These are phyloP conservation scores for Pseudogymnoascus sp. DNA, from an alignment of 2,329 filamentous ascomycete species.

Conservation along the genomic window DNA sequence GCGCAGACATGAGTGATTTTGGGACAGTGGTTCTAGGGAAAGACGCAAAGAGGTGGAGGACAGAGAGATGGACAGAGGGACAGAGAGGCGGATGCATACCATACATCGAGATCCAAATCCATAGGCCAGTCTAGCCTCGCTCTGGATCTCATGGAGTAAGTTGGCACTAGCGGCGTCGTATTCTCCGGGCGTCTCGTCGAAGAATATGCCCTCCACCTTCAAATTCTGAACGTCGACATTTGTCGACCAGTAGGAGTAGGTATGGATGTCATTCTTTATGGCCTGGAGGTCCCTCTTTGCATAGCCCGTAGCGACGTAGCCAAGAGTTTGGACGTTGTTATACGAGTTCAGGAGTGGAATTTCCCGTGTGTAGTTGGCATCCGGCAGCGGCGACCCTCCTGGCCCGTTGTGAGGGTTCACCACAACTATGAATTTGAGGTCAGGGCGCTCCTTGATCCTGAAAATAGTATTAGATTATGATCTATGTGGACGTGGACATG, in stretches of 20 bases:
- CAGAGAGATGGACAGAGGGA: not conserved
- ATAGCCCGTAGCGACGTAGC: constrained; percentile 34
- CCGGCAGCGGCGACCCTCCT: constrained; percentile 26
- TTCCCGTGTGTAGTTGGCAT: constrained; percentile 29
- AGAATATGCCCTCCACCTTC: constrained; percentile 34
- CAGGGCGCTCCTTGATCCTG: too few relatives aligned
- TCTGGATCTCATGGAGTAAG: constrained; percentile 30
- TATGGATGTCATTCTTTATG: constrained; percentile 35
- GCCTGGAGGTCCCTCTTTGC: constrained; percentile 24
- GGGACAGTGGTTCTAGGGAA: not conserved
- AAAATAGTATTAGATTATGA: too few relatives aligned
- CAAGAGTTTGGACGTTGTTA: constrained; percentile 32
- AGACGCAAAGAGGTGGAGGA: too few relatives aligned
- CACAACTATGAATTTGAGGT: constrained; percentile 24
- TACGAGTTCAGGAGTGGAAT: constrained; percentile 32
- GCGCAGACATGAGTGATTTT: not conserved
- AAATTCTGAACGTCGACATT: too few relatives aligned
- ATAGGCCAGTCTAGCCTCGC: constrained; percentile 26
- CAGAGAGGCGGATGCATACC: constrained; percentile 26
- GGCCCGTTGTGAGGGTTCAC: constrained; percentile 29
- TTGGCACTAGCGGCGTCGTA: constrained; percentile 27
- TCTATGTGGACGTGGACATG: too few relatives aligned
- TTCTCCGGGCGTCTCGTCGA: constrained; percentile 37
- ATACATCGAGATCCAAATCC: constrained; percentile 31
- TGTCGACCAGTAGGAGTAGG: constrained; percentile 31